These are phyloP conservation scores for Phytophthora syringae DNA, from an alignment of 352 stramenopile genomes.

Conservation along the genomic window DNA sequence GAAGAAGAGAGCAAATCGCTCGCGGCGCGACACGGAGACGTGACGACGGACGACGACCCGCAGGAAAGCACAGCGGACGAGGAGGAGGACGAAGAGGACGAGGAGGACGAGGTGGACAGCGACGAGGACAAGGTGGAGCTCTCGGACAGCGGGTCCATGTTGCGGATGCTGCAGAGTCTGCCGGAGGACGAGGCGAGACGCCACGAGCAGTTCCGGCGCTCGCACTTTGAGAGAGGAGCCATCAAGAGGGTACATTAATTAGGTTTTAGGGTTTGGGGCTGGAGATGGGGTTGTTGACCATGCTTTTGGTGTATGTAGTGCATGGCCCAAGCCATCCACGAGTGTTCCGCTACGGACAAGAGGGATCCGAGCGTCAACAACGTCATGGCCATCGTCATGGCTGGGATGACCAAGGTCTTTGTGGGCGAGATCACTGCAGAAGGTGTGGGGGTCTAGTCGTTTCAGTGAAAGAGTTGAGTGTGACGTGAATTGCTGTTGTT, in stretches of 20 bases:
- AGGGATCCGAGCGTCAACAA: slow-evolving; percentile 70
- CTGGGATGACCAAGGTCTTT: slow-evolving; percentile 88
- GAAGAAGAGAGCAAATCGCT: slow-evolving; percentile 40
- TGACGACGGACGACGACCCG: slow-evolving; percentile 63
- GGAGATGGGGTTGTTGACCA: too few species aligned
- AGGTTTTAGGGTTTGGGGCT: too few species aligned
- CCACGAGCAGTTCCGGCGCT: slow-evolving; percentile 85
- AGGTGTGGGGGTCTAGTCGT: slow-evolving; percentile 40
- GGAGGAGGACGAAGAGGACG: slow-evolving; percentile 57
- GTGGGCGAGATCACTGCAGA: slow-evolving; percentile 81
- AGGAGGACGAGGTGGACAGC: slow-evolving; percentile 60
- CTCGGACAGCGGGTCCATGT: slow-evolving; percentile 71
- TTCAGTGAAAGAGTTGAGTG: not conserved
- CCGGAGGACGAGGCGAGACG: slow-evolving; percentile 67
- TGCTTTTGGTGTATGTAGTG: slow-evolving; percentile 61
- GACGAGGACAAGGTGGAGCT: slow-evolving; percentile 55
- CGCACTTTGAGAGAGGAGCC: slow-evolving; percentile 83
- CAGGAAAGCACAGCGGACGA: slow-evolving; percentile 51
- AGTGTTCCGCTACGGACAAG: slow-evolving; percentile 63
- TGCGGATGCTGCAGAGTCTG: slow-evolving; percentile 76
- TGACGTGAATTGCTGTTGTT: too few species aligned
- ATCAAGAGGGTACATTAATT: slow-evolving; percentile 87
- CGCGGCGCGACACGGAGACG: slow-evolving; percentile 28
- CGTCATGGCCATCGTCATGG: slow-evolving; percentile 90
- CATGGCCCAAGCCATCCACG: slow-evolving; percentile 80